Conservation (phyloP, 495 filamentous ascomycete genomes). For the Aspergillus heteromorphus region DNA sequence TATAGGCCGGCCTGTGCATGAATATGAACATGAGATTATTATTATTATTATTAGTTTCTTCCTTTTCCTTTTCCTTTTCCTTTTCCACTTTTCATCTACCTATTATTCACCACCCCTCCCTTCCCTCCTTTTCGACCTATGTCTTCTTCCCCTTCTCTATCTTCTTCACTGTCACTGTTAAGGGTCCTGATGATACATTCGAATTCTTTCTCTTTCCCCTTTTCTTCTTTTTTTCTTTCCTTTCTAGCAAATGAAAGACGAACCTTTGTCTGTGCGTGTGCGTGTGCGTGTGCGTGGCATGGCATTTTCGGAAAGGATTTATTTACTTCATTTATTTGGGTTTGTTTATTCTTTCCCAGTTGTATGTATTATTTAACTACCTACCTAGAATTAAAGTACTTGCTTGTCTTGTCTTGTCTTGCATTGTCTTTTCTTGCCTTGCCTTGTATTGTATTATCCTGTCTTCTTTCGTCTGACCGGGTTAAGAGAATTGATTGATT, state of each 20-base stretch:
- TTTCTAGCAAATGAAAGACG: background rate
- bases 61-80: background rate
- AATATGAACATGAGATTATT: background rate
- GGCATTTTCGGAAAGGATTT: background rate
- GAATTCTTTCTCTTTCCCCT: background rate
- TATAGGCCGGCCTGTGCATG: slow-evolving; percentile 10
- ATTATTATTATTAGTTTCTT: background rate
- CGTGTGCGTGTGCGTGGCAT: too few species aligned
- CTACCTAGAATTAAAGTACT: background rate
- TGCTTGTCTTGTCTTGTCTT: background rate
- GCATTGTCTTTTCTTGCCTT: background rate
- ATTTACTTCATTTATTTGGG: background rate
- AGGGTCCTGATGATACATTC: background rate
- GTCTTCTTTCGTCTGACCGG: too few species aligned
- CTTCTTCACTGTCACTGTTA: background rate
- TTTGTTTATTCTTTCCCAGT: background rate
- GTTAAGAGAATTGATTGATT: too few species aligned
- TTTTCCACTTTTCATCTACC: background rate
- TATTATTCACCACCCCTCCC: too few species aligned
- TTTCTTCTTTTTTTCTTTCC: background rate
- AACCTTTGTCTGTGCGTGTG: too few species aligned
- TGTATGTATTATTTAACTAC: background rate
- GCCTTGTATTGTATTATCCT: too few species aligned
- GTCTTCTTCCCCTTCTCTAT: background rate
- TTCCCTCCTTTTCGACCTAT: background rate